Evolutionary conservation across 2,329 filamentous ascomycete genomes (phyloP), one percentile per base, ranked within the genome.

Genomic region (Phyllosticta ampelicida): DNA sequence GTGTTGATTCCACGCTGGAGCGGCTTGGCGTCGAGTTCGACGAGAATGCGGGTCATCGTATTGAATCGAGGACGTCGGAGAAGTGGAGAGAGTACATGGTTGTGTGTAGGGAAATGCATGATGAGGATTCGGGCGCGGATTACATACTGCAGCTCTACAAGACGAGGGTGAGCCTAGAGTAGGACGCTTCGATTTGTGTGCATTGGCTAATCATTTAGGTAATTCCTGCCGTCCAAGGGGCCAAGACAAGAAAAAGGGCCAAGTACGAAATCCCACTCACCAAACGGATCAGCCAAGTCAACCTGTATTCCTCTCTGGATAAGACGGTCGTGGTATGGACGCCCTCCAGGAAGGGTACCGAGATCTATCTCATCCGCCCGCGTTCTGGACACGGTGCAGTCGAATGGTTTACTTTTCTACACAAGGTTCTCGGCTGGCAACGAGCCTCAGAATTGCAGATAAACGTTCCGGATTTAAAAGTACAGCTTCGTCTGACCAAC

Each of bases 351-450:
- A 71, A 69, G 18, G 78, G 81, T 2, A 84, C 80, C 1, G 75
- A 76, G 30, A 84, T 87, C 51, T 81, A 80, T 62, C 83, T 86
- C 60, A 77, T 87, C 69, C 78, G 82, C 28, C 78, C 84, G 5
- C 78, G 80, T 11, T 84, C 84, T 18, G 76, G 78, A 1, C 80
- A 81, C 5, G 81, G 80, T 63, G 80, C 83, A 6, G 79, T 85
- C 9, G 84, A 87, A 66, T 87, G 84, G 84, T 86, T 84, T 65
- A 86, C 83, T 0, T 86, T 86, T 62, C 72, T 87, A 13, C 75
- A 79, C 11, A 80, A 81, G 55, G 74, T 80, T 8, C 71, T 86
- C 19, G 84, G 84, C 44, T 81, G 78, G 77, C 74, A 77, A 51
- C 77, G 81, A 56, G 75, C 81, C 4, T 74, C 75, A 44, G 78